A percentile compares a stretch with the other conserved stretches of the same genome.
These are phyloP conservation scores for Mrakia frigida DNA, from an alignment of 768 basidiomycete species.

Conservation along the genomic window DNA sequence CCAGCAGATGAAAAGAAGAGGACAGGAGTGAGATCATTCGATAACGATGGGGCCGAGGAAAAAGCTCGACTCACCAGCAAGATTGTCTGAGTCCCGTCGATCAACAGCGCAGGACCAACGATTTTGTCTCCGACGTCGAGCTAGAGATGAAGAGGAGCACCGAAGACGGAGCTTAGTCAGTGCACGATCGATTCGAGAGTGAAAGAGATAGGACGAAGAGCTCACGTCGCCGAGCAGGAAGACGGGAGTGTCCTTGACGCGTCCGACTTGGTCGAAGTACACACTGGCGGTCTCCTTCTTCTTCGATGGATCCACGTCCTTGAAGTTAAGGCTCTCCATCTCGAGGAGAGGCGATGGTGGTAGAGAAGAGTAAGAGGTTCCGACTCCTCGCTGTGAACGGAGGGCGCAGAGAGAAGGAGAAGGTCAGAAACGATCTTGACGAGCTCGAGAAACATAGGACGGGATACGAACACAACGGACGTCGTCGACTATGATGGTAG, in stretches of 20 bases:
- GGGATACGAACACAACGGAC: conserved; percentile 6
- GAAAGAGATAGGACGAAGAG: not conserved
- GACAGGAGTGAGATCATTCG: not conserved
- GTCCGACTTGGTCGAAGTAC: conserved; percentile 12
- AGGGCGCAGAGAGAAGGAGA: not conserved
- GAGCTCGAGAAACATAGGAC: not conserved
- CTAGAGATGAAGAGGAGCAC: not conserved
- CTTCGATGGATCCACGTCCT: not conserved
- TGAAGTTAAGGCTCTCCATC: not conserved
- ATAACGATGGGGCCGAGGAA: not conserved
- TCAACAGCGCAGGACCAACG: conserved; percentile 15
- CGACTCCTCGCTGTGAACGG: conserved; percentile 7
- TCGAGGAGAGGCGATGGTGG: conserved; percentile 14
- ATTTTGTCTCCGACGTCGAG: conserved; percentile 12
- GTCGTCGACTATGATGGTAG: conserved; percentile 27
- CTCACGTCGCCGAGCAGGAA: conserved; percentile 13
- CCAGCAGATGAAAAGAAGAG: not conserved
- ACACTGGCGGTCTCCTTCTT: conserved; percentile 5
- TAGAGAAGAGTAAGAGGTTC: conserved; percentile 15
- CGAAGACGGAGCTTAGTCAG: not conserved
- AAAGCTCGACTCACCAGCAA: not conserved
- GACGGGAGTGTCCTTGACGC: conserved; percentile 15
- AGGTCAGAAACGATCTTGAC: not conserved
- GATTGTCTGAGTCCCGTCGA: conserved; percentile 28
- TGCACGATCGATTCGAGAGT: too few relatives aligned